Base-by-base conservation (phyloP, 805 yeast species). In the Hanseniaspora clermontiae region DNA sequence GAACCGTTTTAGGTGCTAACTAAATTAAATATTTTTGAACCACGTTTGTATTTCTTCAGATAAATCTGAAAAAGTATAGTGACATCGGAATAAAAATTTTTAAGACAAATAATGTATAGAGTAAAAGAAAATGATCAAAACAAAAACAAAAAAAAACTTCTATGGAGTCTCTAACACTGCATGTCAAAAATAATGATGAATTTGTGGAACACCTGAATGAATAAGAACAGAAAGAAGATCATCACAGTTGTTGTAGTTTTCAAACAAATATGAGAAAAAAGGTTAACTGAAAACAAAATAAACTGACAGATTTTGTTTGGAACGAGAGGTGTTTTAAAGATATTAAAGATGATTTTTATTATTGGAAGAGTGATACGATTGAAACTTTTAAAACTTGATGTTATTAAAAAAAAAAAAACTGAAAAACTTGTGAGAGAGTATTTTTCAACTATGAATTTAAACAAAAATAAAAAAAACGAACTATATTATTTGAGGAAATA, bases 1-100 rank as follows among this genome's bases (percentile, higher is more conserved):
- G 82, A 74, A 84, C 84, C 72, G 90, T 83, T 49, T 76, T 86
- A 72, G 81, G 87, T 54, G 75, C 84, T 70, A 81, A 80, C 64
- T 68, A 62, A 59, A 32, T 51, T 29, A 12, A 17, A 15, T 20
- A 19, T 34, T 46, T 32, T 24, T 42, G 12, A 14, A 3, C 24
- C 24, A 7, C 14, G 19, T 40, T 20, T 20, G 14, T 11, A 11
- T 40, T 24, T 24, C 5, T 24, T 24, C 27, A 4, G 27, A 24
- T 24, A 24, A 24, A 24, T 4, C 15, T 7, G 19, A 40, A 40
- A 29, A 24, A 20, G 24, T 42, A 24, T 24, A 11, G 24, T 20
- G 29, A 24, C 12, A 24, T 42, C n/a, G 45, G 15, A 42, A 24
- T 14, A 5, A 42, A 24, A 20, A 17, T 42, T 2, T 5, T 36